Conservation (phyloP, 1,139 yeast genomes). For the Debaryomyces sp. region DNA sequence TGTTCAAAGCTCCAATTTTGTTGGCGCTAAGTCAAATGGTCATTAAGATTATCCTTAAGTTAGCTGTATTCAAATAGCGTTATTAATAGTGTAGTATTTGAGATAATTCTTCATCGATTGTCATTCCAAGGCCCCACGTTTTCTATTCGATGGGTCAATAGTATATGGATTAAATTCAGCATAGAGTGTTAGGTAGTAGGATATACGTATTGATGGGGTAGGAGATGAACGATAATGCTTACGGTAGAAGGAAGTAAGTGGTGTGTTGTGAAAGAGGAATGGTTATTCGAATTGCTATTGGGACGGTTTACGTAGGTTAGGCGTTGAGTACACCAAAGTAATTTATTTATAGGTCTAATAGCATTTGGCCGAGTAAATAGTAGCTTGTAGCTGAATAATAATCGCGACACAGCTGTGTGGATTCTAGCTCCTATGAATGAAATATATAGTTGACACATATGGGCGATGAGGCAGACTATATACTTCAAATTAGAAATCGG, state of each 20-base stretch:
- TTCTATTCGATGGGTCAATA: not conserved
- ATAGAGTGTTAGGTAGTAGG: no score
- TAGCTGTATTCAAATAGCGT: not conserved
- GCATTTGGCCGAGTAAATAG: no score
- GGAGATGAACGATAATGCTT: no score
- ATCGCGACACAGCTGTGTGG: not conserved
- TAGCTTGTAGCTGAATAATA: not conserved
- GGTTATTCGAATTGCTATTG: no score
- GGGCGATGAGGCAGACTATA: not conserved
- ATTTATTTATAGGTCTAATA: no score
- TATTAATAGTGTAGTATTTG: not conserved
- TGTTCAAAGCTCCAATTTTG: not conserved
- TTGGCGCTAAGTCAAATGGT: not conserved
- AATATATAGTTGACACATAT: not conserved
- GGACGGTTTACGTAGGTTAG: no score
- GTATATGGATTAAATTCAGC: no score
- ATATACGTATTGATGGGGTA: not conserved
- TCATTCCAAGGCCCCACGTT: not conserved
- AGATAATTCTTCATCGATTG: not conserved
- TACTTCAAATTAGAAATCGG: slow-evolving; percentile 13
- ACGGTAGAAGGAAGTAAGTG: no score
- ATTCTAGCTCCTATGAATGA: no score
- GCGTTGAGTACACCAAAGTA: no score
- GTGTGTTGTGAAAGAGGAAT: no score
- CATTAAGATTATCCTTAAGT: not conserved